Base-by-base conservation (phyloP, 805 yeast genomes). In the Saccharomycopsis fermentans region DNA sequence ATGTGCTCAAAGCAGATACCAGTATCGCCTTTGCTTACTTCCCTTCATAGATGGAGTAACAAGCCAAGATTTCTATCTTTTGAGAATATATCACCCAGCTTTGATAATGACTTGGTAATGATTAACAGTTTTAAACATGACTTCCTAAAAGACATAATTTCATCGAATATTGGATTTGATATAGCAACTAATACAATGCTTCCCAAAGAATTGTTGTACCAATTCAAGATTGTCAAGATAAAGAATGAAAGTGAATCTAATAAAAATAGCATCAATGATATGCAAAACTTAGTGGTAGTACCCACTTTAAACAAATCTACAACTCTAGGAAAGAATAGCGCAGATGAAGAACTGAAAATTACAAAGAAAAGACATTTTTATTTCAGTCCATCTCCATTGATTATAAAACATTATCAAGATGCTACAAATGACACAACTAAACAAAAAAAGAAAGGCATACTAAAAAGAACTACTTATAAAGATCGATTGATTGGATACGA, bases 1-100 rank as follows among this genome's bases (percentile, higher is more conserved):
- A 29, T 26, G 47, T 8, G 17, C 11, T 6, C 37, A 14, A 53
- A 53, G 26, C 19, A 26, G 19, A n/a, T 53, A 17, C 55, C 55
- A 19, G 37, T 26, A n/a, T 53, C 55, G 2, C 55, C 55, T 19
- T 16, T 53, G n/a, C 11, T 53, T n/a, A 35, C 32, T 6, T 32
- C 55, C 5, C 55, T 35, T 37, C 55, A 53, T 37, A 34, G 37
- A n/a, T 53, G 55, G 55, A 53, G 47, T 24, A 53, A 53, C 47
- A 53, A 53, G 24, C 47, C 55, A 19, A 29, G 24, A 26, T 26
- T 6, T 21, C 55, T 53, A 4, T 53, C 55, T 24, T 53, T 53
- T 35, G 12, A 53, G 12, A n/a, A 35, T 35, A 43, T 43, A 21
- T 21, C 29, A 43, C n/a, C 50, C 6, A 43, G 50, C 17, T 43